These are phyloP conservation scores for Leucogyrophana mollusca DNA, from an alignment of 768 basidiomycete species.

Conservation along the genomic window DNA sequence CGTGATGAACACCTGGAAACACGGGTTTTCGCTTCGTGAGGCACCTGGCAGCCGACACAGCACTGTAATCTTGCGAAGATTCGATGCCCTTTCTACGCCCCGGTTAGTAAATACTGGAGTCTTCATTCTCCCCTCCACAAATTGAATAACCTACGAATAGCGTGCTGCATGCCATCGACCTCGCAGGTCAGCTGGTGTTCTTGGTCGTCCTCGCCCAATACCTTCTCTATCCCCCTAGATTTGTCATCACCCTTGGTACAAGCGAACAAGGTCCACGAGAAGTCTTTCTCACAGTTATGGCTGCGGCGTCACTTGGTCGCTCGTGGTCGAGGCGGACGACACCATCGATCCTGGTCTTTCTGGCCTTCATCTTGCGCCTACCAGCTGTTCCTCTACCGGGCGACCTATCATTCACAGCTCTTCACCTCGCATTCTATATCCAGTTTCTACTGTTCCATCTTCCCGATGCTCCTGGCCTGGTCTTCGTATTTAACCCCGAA, in stretches of 20 bases:
- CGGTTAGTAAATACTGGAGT: slow-evolving; percentile 32
- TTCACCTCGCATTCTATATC: slow-evolving; percentile 37
- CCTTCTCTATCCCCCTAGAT: slow-evolving; percentile 39
- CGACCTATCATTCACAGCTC: slow-evolving; percentile 36
- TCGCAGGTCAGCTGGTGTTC: slow-evolving; percentile 37
- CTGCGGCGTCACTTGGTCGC: slow-evolving; percentile 34
- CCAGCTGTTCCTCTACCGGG: slow-evolving; percentile 43
- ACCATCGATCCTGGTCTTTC: slow-evolving; percentile 37
- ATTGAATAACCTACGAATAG: slow-evolving; percentile 23
- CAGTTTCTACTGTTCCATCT: slow-evolving; percentile 47
- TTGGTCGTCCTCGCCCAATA: slow-evolving; percentile 42
- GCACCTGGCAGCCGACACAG: not conserved
- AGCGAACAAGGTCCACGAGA: slow-evolving; percentile 33
- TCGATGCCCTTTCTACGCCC: slow-evolving; percentile 44
- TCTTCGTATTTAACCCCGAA: slow-evolving; percentile 40
- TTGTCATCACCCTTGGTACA: slow-evolving; percentile 19
- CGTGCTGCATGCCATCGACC: slow-evolving; percentile 43
- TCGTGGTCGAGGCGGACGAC: slow-evolving; percentile 30
- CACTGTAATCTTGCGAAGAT: slow-evolving; percentile 18
- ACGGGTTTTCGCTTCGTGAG: slow-evolving; percentile 19
- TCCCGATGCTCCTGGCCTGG: slow-evolving; percentile 42
- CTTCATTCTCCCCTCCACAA: not conserved
- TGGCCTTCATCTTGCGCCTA: slow-evolving; percentile 41
- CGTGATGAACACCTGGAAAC: slow-evolving; percentile 40
- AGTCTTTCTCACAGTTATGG: slow-evolving; percentile 36